Evolutionary conservation across 169 alveolate genomes (phyloP).

Genomic region (Perkinsus olseni): DNA sequence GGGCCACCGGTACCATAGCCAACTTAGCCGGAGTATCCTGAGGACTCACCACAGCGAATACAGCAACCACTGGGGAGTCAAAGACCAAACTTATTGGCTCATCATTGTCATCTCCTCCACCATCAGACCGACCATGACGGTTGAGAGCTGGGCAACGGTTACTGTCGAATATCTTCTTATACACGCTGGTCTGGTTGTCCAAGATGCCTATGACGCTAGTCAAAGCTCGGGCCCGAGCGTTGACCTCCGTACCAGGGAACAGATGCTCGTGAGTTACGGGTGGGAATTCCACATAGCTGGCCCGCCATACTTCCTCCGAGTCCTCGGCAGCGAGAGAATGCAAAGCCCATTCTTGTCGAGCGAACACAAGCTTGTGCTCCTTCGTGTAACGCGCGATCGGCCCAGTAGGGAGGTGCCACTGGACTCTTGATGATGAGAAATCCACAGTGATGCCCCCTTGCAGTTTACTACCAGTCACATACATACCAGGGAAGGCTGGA

Average conservation of each 20-base stretch:
- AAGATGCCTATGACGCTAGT: neutral
- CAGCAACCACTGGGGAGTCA: neutral
- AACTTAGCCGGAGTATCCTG: neutral
- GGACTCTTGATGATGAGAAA: neutral
- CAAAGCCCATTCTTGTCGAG: neutral
- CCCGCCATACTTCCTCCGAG: neutral
- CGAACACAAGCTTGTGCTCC: neutral
- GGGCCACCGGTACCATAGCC: neutral
- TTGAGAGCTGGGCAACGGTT: neutral
- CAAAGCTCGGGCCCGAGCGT: neutral
- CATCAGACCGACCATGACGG: too few relatives aligned
- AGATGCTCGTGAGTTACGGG: neutral
- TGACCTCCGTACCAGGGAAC: neutral
- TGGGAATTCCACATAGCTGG: neutral
- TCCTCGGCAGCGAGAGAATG: neutral
- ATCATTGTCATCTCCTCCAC: neutral
- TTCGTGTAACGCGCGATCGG: neutral
- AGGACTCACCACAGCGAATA: neutral
- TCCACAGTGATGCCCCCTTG: neutral
- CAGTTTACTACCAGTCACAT: neutral
- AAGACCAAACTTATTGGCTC: neutral
- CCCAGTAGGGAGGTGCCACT: neutral
- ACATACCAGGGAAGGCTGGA: neutral
- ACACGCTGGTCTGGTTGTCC: neutral
- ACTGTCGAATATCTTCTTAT: neutral